Evolutionary conservation across 805 yeast genomes (phyloP), one percentile per base, ranked within the genome.

Genomic region (Cyberlindnera americana): DNA sequence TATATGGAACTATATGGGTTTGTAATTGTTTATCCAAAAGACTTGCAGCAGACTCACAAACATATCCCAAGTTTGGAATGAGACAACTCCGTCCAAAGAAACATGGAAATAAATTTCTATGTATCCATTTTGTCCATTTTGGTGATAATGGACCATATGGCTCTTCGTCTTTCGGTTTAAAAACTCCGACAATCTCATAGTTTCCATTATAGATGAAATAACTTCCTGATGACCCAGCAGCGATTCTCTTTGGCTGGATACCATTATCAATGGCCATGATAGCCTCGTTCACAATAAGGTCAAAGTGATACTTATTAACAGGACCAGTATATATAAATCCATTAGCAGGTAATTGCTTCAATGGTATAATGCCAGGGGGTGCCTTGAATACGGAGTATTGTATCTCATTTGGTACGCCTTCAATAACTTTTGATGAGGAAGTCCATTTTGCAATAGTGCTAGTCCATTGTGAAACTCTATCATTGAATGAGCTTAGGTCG

Each of bases 71-170:
- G 56, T 83, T 83, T 1, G 88, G 87, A 19, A 83, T 80, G 35
- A 83, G 60, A 55, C 89, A 82, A 23, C 82, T 72, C 37, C 90
- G 58, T 5, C 90, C 89, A 60, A 83, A 83, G 54, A 81, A 82
- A 50, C 88, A 83, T 3, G 90, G 90, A 41, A 83, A 83, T 45
- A 83, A 69, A 19, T 81, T 83, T 48, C 89, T 58, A 54, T 83
- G 89, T 4, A 81, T 56, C 89, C 90, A 83, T 59, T 83, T 83
- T 2, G 84, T 75, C 88, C 89, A 80, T 55, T 83, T 83, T 1
- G 90, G 89, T 4, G 84, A 77, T 37, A 83, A 53, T 1, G 88
- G 86, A 0, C 89, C 90, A 53, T 83, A 83, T 0, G 89, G 90
- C 50, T 83, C 89, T 57, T 83, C 90, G 57, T 82, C 88, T 53